Evolutionary conservation across 495 filamentous ascomycete species (phyloP).

Genomic region (Daldinia loculata): DNA sequence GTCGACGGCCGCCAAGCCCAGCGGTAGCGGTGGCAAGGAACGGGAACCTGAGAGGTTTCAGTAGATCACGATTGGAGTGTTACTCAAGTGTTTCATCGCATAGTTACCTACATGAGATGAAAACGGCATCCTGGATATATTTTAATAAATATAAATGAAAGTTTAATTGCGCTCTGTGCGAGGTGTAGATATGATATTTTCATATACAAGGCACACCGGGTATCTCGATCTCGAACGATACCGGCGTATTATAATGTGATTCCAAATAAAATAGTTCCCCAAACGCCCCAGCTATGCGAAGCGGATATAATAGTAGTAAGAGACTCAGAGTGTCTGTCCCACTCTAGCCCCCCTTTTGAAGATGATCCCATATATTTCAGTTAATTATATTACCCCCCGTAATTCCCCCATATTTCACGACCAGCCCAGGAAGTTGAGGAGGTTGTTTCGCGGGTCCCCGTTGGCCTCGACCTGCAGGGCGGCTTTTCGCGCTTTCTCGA

Average conservation of each 20-base stretch:
- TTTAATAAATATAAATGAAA: slow-evolving; percentile 17
- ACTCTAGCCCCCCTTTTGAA: slow-evolving; percentile 14
- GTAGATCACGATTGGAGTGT: not conserved
- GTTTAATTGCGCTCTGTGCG: slow-evolving; percentile 9
- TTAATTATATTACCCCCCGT: not conserved
- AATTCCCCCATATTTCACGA: slow-evolving; percentile 11
- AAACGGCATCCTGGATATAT: not conserved
- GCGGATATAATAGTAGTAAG: slow-evolving; percentile 14
- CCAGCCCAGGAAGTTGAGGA: slow-evolving; percentile 53
- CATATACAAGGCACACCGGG: slow-evolving; percentile 2
- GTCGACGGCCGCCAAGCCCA: slow-evolving; percentile 28
- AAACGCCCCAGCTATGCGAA: slow-evolving; percentile 39
- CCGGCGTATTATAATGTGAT: slow-evolving; percentile 11
- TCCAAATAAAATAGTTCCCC: slow-evolving; percentile 13
- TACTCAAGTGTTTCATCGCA: not conserved
- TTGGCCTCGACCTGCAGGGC: slow-evolving; percentile 45
- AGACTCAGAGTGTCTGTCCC: not conserved
- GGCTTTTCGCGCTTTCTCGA: slow-evolving; percentile 44
- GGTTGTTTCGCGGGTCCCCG: slow-evolving; percentile 51
- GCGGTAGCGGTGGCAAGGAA: slow-evolving; percentile 37
- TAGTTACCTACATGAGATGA: not conserved
- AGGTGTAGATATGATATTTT: slow-evolving; percentile 22
- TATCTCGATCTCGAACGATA: slow-evolving; percentile 24
- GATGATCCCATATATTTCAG: slow-evolving; percentile 6
- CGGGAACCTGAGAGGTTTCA: slow-evolving; percentile 23